Evolutionary conservation across 352 stramenopile genomes (phyloP), one percentile per base, ranked within the genome.

Genomic region (Globisporangium parvum): DNA sequence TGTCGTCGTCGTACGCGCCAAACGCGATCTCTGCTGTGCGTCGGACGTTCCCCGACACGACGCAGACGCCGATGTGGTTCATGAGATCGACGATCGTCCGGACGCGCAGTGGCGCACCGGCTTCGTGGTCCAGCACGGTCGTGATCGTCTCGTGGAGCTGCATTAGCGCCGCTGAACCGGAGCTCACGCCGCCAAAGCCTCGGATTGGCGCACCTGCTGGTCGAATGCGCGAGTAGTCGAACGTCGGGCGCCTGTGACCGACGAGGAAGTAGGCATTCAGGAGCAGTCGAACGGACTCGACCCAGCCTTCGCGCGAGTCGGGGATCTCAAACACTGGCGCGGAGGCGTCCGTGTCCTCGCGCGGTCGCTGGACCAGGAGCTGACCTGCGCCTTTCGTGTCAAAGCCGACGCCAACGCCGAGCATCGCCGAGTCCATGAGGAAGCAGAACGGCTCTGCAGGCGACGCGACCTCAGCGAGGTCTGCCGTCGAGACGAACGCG

Each of bases 341-440:
- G 18, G 59, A 49, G 2, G 20, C 53, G 20, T 18, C 39, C 11
- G 21, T 63, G 50, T 35, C 70, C 57, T 14, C 53, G 67, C 15
- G 80, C 65, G 26, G 35, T 11, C 9, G 17, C 33, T 64, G 67
- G 0, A 89, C 70, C 6, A 54, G 53, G 31, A 96, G 45, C 41
- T 85, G 80, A 0, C 70, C 73, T 2, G 87, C 88, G 3, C 89
- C 92, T 47, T 96, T 91, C 0, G 90, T 97, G 67, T 98, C 92
- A 63, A 98, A 98, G 2, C 92, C 92, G 6, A 98, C 92, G 20
- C 92, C 92, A 14, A 98, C 91, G 9, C 88, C 92, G 15, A 98
- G 87, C 92, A 98, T 98, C 18, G 85, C 84, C 8, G 91, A 88
- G 56, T 98, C 91, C 92, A 98, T 98, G n/a, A 97, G 72, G 65